phyloP scores from a whole-genome alignment of 768 basidiomycete species.

The Lentinula lateritia region DNA sequence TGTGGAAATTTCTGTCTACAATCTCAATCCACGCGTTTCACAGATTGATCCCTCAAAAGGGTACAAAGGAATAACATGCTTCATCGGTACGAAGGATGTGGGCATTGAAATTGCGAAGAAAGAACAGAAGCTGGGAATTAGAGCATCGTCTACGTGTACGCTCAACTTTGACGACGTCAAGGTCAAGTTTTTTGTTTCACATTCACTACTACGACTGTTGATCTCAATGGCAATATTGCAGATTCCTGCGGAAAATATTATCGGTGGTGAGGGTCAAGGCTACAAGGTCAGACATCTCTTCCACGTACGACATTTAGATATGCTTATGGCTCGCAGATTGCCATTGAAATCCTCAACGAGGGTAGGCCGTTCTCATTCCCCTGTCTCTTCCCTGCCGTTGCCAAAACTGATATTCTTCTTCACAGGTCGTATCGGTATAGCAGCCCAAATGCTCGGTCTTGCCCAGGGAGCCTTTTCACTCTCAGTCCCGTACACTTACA shows the following conservation, averaged over 20 bases:
- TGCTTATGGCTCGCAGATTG: constrained; percentile 46
- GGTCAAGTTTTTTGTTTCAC: constrained; percentile 20
- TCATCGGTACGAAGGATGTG: constrained; percentile 94
- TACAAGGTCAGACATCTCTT: constrained; percentile 57
- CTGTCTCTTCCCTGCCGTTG: neutral
- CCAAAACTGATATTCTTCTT: neutral
- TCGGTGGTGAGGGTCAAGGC: constrained; percentile 88
- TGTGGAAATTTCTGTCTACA: neutral
- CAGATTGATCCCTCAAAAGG: constrained; percentile 86
- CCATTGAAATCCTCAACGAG: constrained; percentile 96
- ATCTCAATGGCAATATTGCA: neutral
- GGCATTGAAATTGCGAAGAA: constrained; percentile 97
- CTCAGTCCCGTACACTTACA: constrained; percentile 90
- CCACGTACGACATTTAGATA: neutral
- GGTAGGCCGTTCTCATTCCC: constrained; percentile 31
- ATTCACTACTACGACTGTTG: neutral
- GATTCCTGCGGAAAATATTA: constrained; percentile 75
- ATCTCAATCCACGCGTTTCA: neutral
- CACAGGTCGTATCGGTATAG: constrained; percentile 88
- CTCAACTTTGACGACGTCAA: constrained; percentile 93
- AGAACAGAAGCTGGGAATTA: constrained; percentile 96
- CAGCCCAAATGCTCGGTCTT: constrained; percentile 97
- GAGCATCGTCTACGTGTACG: constrained; percentile 92
- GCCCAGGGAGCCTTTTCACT: constrained; percentile 97
- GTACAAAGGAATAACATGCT: constrained; percentile 99